These are phyloP conservation scores for Saraca asoca DNA, from an alignment of 331 rosid species.

Conservation along the genomic window DNA sequence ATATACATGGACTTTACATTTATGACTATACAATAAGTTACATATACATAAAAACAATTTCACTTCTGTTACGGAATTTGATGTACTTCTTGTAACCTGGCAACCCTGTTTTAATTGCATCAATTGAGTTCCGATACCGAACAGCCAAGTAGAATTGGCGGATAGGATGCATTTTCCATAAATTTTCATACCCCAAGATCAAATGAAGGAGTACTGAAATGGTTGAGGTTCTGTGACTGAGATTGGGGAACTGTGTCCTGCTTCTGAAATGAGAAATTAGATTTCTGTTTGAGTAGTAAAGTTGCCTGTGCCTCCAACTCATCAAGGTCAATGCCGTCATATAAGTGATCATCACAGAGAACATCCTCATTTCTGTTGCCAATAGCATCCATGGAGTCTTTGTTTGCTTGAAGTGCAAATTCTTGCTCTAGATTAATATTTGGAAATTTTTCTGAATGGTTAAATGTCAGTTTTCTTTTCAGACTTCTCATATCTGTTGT, in stretches of 20 bases:
- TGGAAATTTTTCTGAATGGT: constrained; percentile 56
- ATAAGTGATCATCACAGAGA: constrained; percentile 68
- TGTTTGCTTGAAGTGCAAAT: constrained; percentile 52
- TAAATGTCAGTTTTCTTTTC: constrained; percentile 58
- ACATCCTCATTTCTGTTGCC: constrained; percentile 36
- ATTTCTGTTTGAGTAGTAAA: constrained; percentile 60
- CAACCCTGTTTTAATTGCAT: constrained; percentile 1
- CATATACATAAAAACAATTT: constrained; percentile 13
- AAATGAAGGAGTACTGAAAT: constrained; percentile 63
- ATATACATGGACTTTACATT: not conserved
- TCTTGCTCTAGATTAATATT: constrained; percentile 60
- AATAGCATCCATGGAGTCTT: constrained; percentile 41
- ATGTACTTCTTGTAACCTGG: not conserved
- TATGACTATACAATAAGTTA: not conserved
- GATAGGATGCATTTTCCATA: constrained; percentile 6
- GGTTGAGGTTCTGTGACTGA: constrained; percentile 31
- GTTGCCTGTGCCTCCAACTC: constrained; percentile 84
- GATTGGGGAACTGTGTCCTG: constrained; percentile 41
- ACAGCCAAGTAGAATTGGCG: not conserved
- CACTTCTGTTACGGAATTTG: not conserved
- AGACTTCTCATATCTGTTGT: constrained; percentile 40
- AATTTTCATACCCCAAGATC: constrained; percentile 75
- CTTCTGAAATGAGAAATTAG: constrained; percentile 43
- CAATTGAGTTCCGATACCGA: constrained; percentile 8
- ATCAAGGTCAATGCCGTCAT: constrained; percentile 69